These are phyloP conservation scores for Paraconiothyrium brasiliense DNA, from an alignment of 2,329 filamentous ascomycete genomes.

Conservation along the genomic window DNA sequence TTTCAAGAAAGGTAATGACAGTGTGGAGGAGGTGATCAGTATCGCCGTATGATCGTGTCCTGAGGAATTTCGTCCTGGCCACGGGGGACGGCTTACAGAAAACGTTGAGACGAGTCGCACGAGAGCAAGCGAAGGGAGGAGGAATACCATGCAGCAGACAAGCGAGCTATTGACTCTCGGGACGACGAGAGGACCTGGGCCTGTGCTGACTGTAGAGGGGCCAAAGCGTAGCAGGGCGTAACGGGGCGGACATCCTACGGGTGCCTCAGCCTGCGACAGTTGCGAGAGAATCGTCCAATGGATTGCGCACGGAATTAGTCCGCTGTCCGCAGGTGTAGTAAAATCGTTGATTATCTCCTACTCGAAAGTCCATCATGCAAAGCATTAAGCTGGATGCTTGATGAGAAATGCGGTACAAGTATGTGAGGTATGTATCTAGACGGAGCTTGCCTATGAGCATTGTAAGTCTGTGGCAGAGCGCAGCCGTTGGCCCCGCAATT, in stretches of 20 bases:
- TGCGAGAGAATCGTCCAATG: neutral
- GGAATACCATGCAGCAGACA: neutral
- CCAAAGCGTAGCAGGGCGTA: slow-evolving; percentile 1
- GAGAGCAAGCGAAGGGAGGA: neutral
- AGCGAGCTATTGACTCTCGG: neutral
- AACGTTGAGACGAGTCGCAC: neutral
- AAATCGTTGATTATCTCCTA: neutral
- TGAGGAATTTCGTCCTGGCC: neutral
- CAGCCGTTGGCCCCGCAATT: too few relatives aligned
- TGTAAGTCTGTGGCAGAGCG: too few relatives aligned
- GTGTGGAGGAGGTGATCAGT: neutral
- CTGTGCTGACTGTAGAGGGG: neutral
- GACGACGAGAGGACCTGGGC: neutral
- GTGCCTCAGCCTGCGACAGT: neutral
- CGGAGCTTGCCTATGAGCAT: too few relatives aligned
- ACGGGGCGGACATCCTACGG: slow-evolving; percentile 1
- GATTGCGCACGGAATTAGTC: neutral
- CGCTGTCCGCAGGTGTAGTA: neutral
- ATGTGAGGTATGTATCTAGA: neutral
- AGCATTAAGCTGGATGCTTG: neutral
- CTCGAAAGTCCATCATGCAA: neutral
- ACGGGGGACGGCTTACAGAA: neutral
- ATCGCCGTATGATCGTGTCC: neutral
- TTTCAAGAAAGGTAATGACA: neutral
- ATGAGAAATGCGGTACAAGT: too few relatives aligned